phyloP scores from a whole-genome alignment of 1,284 basidiomycete genomes.

The Phylloporus sp. region DNA sequence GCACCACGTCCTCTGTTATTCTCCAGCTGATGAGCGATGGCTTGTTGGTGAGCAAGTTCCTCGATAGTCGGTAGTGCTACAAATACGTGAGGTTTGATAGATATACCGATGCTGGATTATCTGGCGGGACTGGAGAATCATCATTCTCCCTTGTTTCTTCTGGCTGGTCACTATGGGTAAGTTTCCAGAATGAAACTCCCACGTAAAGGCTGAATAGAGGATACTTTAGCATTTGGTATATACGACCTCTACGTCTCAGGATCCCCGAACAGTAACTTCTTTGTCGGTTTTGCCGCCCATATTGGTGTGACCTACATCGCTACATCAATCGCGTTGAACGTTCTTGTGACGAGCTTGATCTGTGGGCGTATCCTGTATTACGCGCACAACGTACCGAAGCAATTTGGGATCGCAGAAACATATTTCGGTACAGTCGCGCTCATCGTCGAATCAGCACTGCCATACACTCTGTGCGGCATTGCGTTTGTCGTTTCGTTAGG shows the following conservation, averaged over 20 bases:
- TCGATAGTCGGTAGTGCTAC: neutral
- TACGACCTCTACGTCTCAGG: conserved; percentile 17
- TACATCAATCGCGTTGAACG: conserved; percentile 20
- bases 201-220: neutral
- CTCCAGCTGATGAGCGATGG: conserved; percentile 24
- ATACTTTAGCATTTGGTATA: conserved; percentile 17
- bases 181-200: neutral
- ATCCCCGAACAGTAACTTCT: conserved; percentile 15
- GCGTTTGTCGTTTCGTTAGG: conserved; percentile 22
- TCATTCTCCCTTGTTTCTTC: conserved; percentile 21
- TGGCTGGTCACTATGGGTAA: conserved; percentile 23
- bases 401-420: conserved; percentile 6
- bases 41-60: conserved; percentile 18
- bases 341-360: conserved; percentile 19
- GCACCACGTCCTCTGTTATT: conserved; percentile 14
- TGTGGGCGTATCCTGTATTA: conserved; percentile 20
- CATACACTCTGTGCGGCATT: conserved; percentile 21
- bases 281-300: conserved; percentile 15
- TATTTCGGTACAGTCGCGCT: conserved; percentile 8
- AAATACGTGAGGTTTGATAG: neutral
- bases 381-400: neutral
- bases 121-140: conserved; percentile 15
- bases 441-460: conserved; percentile 27
- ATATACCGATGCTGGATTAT: conserved; percentile 22
- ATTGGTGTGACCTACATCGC: conserved; percentile 22